Evolutionary conservation across 2,329 filamentous ascomycete genomes (phyloP).

Genomic region (Lasiodiplodia gonubiensis): DNA sequence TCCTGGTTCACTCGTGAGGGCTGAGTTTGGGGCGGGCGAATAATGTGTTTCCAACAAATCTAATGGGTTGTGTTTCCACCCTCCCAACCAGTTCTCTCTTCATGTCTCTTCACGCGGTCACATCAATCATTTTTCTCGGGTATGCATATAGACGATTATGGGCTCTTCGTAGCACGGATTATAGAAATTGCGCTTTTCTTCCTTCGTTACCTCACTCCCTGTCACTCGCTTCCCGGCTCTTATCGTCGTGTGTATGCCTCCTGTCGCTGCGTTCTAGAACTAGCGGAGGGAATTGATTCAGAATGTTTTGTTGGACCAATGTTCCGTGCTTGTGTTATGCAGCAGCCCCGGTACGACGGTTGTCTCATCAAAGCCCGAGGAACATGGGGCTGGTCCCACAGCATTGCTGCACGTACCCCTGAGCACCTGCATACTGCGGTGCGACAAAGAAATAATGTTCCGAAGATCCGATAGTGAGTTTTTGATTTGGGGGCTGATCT

Average conservation of each 20-base stretch:
- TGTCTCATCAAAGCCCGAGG: background rate
- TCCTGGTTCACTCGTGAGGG: background rate
- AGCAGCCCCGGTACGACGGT: too few relatives aligned
- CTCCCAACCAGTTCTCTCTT: background rate
- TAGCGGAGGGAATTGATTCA: background rate
- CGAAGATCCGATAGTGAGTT: background rate
- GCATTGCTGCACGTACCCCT: background rate
- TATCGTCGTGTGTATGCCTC: background rate
- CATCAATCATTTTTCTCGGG: background rate
- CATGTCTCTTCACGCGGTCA: background rate
- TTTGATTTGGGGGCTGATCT: too few relatives aligned
- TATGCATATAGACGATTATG: background rate
- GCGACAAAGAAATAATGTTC: background rate
- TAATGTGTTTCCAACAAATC: conserved; percentile 1
- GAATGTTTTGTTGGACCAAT: background rate
- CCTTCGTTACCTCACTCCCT: background rate
- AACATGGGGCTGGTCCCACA: background rate
- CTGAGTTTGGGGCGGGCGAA: background rate
- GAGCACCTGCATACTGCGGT: background rate
- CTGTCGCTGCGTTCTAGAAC: background rate
- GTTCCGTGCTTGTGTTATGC: too few relatives aligned
- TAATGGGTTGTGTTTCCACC: background rate
- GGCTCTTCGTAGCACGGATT: background rate
- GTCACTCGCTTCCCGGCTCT: background rate
- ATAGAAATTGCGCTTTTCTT: background rate